A percentile compares a stretch with the other conserved stretches of the same genome.
phyloP scores from a whole-genome alignment of 768 basidiomycete genomes.

The Myochromella boudieri region DNA sequence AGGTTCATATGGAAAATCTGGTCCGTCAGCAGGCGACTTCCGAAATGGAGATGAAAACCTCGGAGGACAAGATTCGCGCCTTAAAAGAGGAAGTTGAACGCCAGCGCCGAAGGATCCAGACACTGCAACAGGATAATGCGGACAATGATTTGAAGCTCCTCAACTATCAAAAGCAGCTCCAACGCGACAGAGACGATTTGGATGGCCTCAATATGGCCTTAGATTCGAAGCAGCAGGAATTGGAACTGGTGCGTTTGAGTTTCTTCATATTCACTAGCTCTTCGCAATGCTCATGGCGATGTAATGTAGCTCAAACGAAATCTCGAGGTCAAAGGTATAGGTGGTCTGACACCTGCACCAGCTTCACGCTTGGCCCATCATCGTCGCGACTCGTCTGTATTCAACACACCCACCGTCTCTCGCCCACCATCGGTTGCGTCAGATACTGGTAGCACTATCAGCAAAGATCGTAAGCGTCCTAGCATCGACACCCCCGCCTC shows the following conservation, averaged over 20 bases:
- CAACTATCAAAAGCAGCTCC: constrained; percentile 69
- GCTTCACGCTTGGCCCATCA: constrained; percentile 34
- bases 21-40: constrained; percentile 55
- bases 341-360: constrained; percentile 54
- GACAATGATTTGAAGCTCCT: constrained; percentile 80
- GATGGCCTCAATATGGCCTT: constrained; percentile 87
- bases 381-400: constrained; percentile 59
- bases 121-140: constrained; percentile 78
- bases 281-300: neutral
- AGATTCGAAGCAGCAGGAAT: constrained; percentile 92
- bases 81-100: constrained; percentile 61
- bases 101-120: constrained; percentile 61
- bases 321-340: constrained; percentile 54
- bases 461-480: constrained; percentile 37
- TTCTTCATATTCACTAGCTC: neutral
- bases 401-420: constrained; percentile 49
- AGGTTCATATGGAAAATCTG: constrained; percentile 46
- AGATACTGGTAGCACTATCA: constrained; percentile 40
- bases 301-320: constrained; percentile 60
- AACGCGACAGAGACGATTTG: constrained; percentile 75
- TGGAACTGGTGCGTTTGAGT: constrained; percentile 79
- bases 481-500: constrained; percentile 30
- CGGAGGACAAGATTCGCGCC: constrained; percentile 47
- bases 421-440: constrained; percentile 61
- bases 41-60: constrained; percentile 48